Percentiles rank a stretch among this genome's conserved stretches.
These are phyloP conservation scores for Trypanosoma congolense DNA, from an alignment of 208 protist genomes.

Conservation along the genomic window DNA sequence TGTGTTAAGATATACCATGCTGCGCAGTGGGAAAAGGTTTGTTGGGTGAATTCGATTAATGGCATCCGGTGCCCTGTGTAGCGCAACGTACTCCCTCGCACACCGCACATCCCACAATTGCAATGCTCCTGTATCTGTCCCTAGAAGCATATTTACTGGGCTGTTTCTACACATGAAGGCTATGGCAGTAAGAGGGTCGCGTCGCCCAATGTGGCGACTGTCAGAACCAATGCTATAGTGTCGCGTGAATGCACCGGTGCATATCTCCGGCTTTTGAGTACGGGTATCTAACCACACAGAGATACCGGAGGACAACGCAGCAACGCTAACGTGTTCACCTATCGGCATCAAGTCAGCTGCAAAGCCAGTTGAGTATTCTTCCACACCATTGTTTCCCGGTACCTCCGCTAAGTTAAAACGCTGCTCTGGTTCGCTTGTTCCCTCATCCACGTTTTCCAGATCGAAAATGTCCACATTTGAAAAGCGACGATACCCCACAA, in stretches of 20 bases:
- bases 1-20: constrained; percentile 21
- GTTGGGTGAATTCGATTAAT: constrained; percentile 24
- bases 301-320: constrained; percentile 43
- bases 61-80: constrained; percentile 14
- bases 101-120: constrained; percentile 63
- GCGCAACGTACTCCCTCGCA: constrained; percentile 20
- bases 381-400: not conserved
- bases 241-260: constrained; percentile 17
- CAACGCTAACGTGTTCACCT: constrained; percentile 29
- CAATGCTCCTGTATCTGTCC: constrained; percentile 36
- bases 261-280: constrained; percentile 7
- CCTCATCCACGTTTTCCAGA: constrained; percentile 72
- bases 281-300: constrained; percentile 41
- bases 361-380: constrained; percentile 7
- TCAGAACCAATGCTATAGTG: constrained; percentile 23
- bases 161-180: constrained; percentile 23
- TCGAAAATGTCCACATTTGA: constrained; percentile 67
- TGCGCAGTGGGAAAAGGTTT: not conserved
- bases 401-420: constrained; percentile 30
- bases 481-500: constrained; percentile 35
- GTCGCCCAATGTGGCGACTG: not conserved
- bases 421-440: constrained; percentile 33
- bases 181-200: constrained; percentile 25
- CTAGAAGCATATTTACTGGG: constrained; percentile 34
- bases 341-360: constrained; percentile 30